Base-by-base conservation (phyloP, 495 filamentous ascomycete species). In the Hypomontagnella monticulosa region DNA sequence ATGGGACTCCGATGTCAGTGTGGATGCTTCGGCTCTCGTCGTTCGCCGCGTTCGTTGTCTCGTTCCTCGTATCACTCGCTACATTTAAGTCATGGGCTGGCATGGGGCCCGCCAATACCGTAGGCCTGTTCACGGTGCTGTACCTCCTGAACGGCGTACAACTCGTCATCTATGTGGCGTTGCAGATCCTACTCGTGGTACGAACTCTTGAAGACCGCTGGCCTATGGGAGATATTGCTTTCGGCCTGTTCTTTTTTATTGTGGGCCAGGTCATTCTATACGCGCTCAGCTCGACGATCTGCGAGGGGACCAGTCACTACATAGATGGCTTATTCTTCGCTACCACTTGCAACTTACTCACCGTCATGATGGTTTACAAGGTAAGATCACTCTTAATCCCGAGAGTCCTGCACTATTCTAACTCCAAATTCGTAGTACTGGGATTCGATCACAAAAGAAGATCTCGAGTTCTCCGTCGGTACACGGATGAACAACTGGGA, bases 291-390 rank as follows among this genome's bases (percentile, higher is more conserved):
- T 85, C 89, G 53, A 87, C 83, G 37, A 91, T 99, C 72, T 99
- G 95, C 81, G 83, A 90, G 33, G 84, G 84, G 20, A 89, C 92
- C 40, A 90, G 93, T 74, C 95, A 99, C 74, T 99, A 97, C 68
- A 73, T 99, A 46, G 95, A 99, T 72, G 95, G 94, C 0, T 79
- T 98, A 34, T 97, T 99, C 78, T 95, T 99, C 72, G 91, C 93
- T 11, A 96, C 93, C 0, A 89, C 93, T 64, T 94, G 91, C 79
- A 98, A 99, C 72, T 79, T 99, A 32, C 82, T 98, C 8, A 94
- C 88, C 1, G 94, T 98, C 50, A 99, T 99, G 95, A 99, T 99
- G 95, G 89, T 98, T 9, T 99, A 99, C 84, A 99, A 99, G 89
- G 92, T 93, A 81, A 54, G 81, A 74, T 54, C 52, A 57, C 47